Percentiles rank a stretch among this genome's conserved stretches.
Conservation (phyloP, 2,329 filamentous ascomycete genomes). For the Cercospora sojina region DNA sequence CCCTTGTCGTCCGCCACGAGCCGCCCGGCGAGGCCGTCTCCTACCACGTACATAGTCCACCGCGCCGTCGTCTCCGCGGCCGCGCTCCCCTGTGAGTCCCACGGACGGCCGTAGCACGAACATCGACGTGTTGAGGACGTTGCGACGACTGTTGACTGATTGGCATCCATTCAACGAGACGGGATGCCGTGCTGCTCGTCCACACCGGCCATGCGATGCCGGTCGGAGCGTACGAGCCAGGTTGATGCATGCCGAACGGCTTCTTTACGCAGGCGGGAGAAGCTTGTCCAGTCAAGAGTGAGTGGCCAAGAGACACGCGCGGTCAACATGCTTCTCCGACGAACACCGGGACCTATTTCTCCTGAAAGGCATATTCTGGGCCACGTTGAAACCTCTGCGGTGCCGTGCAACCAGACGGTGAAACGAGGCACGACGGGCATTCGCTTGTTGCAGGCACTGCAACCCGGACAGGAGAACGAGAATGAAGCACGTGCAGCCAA, state of each 20-base stretch:
- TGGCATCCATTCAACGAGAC: not conserved
- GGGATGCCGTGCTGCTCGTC: not conserved
- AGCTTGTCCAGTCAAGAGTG: not conserved
- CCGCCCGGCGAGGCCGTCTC: not conserved
- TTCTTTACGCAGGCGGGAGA: not conserved
- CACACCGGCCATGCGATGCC: not conserved
- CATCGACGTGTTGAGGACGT: not conserved
- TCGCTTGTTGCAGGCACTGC: not conserved
- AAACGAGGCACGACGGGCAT: not conserved
- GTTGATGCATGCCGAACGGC: not conserved
- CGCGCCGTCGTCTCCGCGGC: not conserved
- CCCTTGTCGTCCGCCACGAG: not conserved
- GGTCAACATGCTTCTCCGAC: not conserved
- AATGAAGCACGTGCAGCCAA: not conserved
- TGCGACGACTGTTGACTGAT: not conserved
- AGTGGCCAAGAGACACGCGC: not conserved
- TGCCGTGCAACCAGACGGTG: not conserved
- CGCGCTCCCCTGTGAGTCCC: not conserved
- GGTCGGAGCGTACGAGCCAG: not conserved
- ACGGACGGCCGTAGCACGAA: not conserved
- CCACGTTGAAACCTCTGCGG: conserved; percentile 3
- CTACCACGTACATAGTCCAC: not conserved
- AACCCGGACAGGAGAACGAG: not conserved
- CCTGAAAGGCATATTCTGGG: not conserved
- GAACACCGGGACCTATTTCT: not conserved